These are phyloP conservation scores for Fagus sylvatica DNA, from an alignment of 306 rosid genomes.

Conservation along the genomic window DNA sequence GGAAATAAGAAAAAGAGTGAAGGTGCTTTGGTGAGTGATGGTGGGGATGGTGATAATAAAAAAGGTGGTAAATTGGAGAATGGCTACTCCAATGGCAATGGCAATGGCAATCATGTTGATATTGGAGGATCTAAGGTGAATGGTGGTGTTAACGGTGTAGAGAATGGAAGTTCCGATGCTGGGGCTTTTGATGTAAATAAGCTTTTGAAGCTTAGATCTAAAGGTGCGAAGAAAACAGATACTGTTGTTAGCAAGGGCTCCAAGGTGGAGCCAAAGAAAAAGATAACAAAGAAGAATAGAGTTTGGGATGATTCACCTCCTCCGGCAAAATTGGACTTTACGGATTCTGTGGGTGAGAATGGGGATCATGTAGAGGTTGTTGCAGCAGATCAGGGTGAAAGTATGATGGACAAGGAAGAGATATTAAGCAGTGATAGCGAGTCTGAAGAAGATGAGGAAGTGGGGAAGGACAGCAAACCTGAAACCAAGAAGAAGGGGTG, in stretches of 20 bases:
- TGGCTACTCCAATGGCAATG: conserved; percentile 58
- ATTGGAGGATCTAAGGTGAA: conserved; percentile 49
- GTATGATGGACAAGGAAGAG: conserved; percentile 99
- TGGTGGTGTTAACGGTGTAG: conserved; percentile 56
- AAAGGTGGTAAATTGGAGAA: conserved; percentile 63
- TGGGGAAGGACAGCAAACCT: conserved; percentile 59
- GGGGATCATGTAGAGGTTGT: conserved; percentile 66
- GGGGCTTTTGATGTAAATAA: conserved; percentile 99
- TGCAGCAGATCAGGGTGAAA: conserved; percentile 88
- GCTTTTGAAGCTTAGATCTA: conserved; percentile 78
- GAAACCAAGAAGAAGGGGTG: conserved; percentile 91
- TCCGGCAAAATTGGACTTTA: conserved; percentile 76
- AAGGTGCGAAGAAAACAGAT: conserved; percentile 75
- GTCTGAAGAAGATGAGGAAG: conserved; percentile 72
- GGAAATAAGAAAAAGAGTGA: conserved; percentile 55
- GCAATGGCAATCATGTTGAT: conserved; percentile 52
- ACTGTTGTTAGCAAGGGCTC: conserved; percentile 59
- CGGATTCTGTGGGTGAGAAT: conserved; percentile 68
- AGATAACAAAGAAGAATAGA: conserved; percentile 77
- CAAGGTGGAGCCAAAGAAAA: conserved; percentile 72
- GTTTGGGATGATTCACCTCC: conserved; percentile 77
- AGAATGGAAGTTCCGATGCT: conserved; percentile 63
- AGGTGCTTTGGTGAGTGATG: conserved; percentile 47
- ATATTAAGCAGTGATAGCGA: conserved; percentile 86
- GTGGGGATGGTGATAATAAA: conserved; percentile 40